A percentile compares a stretch with the other conserved stretches of the same genome.
phyloP scores from a whole-genome alignment of 169 alveolate species.

The Plasmodium yoelii region DNA sequence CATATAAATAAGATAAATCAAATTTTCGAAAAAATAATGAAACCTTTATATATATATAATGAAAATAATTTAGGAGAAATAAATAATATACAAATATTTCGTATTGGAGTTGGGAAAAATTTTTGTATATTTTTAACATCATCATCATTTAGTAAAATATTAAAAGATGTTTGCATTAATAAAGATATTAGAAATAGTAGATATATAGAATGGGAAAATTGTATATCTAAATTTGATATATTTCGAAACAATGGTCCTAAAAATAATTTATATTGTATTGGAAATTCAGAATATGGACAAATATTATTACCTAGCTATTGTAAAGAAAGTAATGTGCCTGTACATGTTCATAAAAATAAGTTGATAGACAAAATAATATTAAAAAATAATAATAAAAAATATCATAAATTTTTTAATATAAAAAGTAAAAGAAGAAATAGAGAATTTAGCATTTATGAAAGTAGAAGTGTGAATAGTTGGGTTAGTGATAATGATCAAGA shows the following conservation, averaged over 20 bases:
- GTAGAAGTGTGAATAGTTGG: no score
- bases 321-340: slow-evolving; percentile 27
- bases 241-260: slow-evolving; percentile 53
- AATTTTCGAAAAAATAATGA: slow-evolving; percentile 7
- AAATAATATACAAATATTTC: slow-evolving; percentile 42
- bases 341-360: slow-evolving; percentile 40
- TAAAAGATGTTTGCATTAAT: slow-evolving; percentile 59
- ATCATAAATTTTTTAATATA: slow-evolving; percentile 35
- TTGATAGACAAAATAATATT: slow-evolving; percentile 30
- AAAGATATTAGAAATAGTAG: no score
- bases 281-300: slow-evolving; percentile 30
- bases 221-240: slow-evolving; percentile 38
- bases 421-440: slow-evolving; percentile 23
- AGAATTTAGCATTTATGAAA: no score
- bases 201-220: slow-evolving; percentile 7
- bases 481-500: no score
- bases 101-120: slow-evolving; percentile 51
- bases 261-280: slow-evolving; percentile 46
- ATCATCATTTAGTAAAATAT: slow-evolving; percentile 42
- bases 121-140: slow-evolving; percentile 54
- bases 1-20: no score
- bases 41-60: slow-evolving; percentile 31
- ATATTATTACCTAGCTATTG: slow-evolving; percentile 38
- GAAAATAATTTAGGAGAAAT: neutral
- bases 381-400: slow-evolving; percentile 15